A percentile compares a stretch with the other conserved stretches of the same genome.
phyloP scores from a whole-genome alignment of 768 basidiomycete genomes.

The Xerocomellus intermedius region DNA sequence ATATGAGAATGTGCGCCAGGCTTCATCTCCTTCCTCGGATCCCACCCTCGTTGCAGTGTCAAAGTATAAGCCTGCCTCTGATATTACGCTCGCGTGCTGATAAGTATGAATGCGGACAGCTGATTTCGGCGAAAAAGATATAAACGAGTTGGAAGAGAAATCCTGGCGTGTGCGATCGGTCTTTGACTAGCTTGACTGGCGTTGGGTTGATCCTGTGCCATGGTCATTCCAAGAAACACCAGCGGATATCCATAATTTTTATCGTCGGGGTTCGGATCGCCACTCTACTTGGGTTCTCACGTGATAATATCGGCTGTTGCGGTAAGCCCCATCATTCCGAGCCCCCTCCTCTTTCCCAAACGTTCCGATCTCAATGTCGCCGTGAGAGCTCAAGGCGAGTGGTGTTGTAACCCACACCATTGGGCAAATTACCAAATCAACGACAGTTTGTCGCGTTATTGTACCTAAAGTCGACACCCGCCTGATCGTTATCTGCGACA shows the following conservation, averaged over 20 bases:
- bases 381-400: not conserved
- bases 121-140: conserved; percentile 98
- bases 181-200: not conserved
- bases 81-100: conserved; percentile 82
- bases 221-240: too few relatives aligned
- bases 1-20: conserved; percentile 44
- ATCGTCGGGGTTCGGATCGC: not conserved
- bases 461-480: conserved; percentile 9
- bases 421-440: not conserved
- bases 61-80: conserved; percentile 87
- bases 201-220: not conserved
- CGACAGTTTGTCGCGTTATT: not conserved
- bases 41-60: conserved; percentile 83
- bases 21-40: conserved; percentile 27
- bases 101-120: conserved; percentile 77
- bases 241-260: not conserved
- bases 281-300: not conserved
- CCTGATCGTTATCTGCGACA: conserved; percentile 1
- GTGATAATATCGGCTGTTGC: not conserved
- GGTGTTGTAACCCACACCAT: not conserved
- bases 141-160: conserved; percentile 89
- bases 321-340: not conserved
- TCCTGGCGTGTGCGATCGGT: conserved; percentile 56
- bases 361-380: not conserved
- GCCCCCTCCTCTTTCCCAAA: not conserved